Evolutionary conservation across 2,329 filamentous ascomycete species (phyloP).

Genomic region (Thermomyces lanuginosus): DNA sequence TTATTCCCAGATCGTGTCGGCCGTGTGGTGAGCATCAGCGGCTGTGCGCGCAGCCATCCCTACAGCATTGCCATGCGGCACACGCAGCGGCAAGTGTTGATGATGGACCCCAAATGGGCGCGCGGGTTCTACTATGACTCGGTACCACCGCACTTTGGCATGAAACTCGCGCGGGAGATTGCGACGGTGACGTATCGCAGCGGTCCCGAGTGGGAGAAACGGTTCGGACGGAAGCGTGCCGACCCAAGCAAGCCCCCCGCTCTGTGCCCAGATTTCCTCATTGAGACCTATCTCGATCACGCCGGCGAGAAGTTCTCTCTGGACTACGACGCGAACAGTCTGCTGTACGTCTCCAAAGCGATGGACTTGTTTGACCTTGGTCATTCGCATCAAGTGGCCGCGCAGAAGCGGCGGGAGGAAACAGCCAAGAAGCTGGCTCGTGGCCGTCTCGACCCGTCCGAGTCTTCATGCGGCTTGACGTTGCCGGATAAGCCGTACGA

Average conservation of each 20-base stretch:
- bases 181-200: slow-evolving; percentile 94
- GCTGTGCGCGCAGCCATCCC: slow-evolving; percentile 84
- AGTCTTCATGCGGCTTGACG: slow-evolving; percentile 57
- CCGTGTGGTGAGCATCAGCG: slow-evolving; percentile 74
- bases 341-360: slow-evolving; percentile 92
- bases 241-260: slow-evolving; percentile 77
- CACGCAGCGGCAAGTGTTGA: slow-evolving; percentile 89
- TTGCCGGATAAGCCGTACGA: slow-evolving; percentile 72
- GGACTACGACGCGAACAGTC: slow-evolving; percentile 87
- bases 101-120: slow-evolving; percentile 98
- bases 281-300: slow-evolving; percentile 96
- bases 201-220: slow-evolving; percentile 91
- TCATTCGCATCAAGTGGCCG: slow-evolving; percentile 47
- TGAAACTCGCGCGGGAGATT: slow-evolving; percentile 96
- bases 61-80: slow-evolving; percentile 99
- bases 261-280: slow-evolving; percentile 90
- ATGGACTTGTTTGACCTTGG: slow-evolving; percentile 98
- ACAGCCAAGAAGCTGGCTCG: slow-evolving; percentile 42
- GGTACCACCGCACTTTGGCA: slow-evolving; percentile 82
- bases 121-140: slow-evolving; percentile 82
- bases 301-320: slow-evolving; percentile 97
- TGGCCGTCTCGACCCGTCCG: slow-evolving; percentile 15
- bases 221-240: slow-evolving; percentile 75
- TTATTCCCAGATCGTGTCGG: slow-evolving; percentile 69
- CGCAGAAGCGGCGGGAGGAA: slow-evolving; percentile 44